Evolutionary conservation across 345 rosid species (phyloP).

Genomic region (Excoecaria cochinchinensis): DNA sequence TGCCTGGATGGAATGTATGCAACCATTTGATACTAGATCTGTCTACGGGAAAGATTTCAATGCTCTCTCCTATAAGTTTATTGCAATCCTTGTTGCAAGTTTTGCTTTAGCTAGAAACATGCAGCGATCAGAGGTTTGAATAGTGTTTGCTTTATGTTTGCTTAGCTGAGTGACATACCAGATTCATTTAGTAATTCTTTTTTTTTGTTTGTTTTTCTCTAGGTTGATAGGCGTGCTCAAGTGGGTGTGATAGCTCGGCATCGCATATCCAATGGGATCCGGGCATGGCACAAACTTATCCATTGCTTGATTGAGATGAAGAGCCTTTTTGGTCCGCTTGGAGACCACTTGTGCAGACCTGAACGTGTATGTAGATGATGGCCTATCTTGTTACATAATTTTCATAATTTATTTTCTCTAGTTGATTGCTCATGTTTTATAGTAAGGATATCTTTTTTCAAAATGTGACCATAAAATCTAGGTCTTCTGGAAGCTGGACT

Average conservation of each 20-base stretch:
- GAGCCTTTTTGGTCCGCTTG: constrained; percentile 82
- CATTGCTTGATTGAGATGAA: constrained; percentile 81
- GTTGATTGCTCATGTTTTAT: constrained; percentile 4
- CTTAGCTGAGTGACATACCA: constrained; percentile 12
- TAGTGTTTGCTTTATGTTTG: constrained; percentile 19
- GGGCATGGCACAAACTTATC: constrained; percentile 90
- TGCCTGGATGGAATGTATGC: constrained; percentile 99
- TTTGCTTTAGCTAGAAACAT: constrained; percentile 98
- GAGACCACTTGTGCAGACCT: constrained; percentile 53
- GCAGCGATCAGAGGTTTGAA: constrained; percentile 92
- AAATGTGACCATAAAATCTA: constrained; percentile 28
- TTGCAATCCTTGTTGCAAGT: constrained; percentile 96
- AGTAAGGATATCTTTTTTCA: constrained; percentile 7
- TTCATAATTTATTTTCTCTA: background rate
- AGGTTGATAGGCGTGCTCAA: constrained; percentile 93
- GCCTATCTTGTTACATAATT: background rate
- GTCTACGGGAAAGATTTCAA: constrained; percentile 98
- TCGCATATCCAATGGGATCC: constrained; percentile 61
- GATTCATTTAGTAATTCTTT: constrained; percentile 16
- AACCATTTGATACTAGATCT: constrained; percentile 84
- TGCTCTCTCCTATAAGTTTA: constrained; percentile 85
- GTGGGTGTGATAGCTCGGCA: constrained; percentile 62
- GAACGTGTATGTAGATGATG: constrained; percentile 53
- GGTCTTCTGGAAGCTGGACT: constrained; percentile 97
- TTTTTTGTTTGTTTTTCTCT: constrained; percentile 32